Conservation (phyloP, 768 basidiomycete species). For the Neoboletus subvelutipes region DNA sequence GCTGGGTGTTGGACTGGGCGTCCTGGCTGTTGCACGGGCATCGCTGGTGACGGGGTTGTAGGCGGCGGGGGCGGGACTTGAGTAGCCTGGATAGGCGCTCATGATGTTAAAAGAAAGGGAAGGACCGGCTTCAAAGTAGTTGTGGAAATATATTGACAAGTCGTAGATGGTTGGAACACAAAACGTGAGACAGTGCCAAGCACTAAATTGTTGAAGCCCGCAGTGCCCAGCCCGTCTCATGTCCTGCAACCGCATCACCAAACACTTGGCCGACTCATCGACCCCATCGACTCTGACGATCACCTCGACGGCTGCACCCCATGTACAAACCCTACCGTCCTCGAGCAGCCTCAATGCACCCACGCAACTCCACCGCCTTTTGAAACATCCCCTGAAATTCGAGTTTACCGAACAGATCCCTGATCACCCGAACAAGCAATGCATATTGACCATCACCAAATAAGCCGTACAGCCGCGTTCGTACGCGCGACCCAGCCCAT, state of each 20-base stretch:
- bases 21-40: constrained; percentile 34
- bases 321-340: too few species aligned
- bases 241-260: constrained; percentile 23
- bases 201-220: too few species aligned
- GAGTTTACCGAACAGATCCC: too few species aligned
- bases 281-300: constrained; percentile 26
- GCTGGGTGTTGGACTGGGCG: constrained; percentile 66
- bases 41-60: constrained; percentile 17
- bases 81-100: constrained; percentile 19
- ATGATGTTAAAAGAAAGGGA: constrained; percentile 6
- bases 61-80: constrained; percentile 1
- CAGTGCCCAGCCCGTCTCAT: too few species aligned
- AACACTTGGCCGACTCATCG: constrained; percentile 26
- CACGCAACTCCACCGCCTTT: constrained; percentile 33
- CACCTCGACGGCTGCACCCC: constrained; percentile 16
- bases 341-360: constrained; percentile 31
- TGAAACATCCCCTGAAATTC: too few species aligned
- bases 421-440: too few species aligned
- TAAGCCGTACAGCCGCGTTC: too few species aligned
- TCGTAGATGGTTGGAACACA: background rate
- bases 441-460: too few species aligned
- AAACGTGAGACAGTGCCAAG: background rate
- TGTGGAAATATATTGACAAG: background rate
- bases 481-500: too few species aligned
- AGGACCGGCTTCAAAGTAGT: background rate